Evolutionary conservation across 495 filamentous ascomycete species (phyloP).

Genomic region (Daldinia vernicosa): DNA sequence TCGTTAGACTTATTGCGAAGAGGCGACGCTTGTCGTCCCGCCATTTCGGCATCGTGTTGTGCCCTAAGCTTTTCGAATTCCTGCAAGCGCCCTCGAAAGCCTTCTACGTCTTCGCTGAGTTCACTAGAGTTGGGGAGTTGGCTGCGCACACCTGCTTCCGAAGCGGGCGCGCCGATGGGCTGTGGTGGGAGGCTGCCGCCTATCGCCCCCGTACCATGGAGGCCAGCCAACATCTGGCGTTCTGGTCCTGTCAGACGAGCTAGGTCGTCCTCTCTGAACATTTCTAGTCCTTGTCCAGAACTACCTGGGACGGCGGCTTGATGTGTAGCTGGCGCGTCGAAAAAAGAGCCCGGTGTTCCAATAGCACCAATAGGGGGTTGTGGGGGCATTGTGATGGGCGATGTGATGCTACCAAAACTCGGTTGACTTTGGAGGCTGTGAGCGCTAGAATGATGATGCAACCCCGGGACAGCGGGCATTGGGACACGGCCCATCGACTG

Average conservation of each 20-base stretch:
- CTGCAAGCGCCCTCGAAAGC: slow-evolving; percentile 61
- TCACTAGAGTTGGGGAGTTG: slow-evolving; percentile 54
- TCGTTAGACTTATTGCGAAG: slow-evolving; percentile 39
- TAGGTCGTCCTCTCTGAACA: slow-evolving; percentile 59
- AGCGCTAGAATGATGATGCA: slow-evolving; percentile 92
- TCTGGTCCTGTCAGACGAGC: slow-evolving; percentile 50
- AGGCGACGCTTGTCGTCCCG: slow-evolving; percentile 40
- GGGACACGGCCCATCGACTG: slow-evolving; percentile 65
- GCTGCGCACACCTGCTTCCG: slow-evolving; percentile 48
- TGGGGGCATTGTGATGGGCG: slow-evolving; percentile 79
- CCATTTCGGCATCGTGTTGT: slow-evolving; percentile 62
- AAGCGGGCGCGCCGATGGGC: slow-evolving; percentile 41
- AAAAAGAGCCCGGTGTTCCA: slow-evolving; percentile 66
- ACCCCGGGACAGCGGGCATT: slow-evolving; percentile 72
- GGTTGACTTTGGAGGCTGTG: slow-evolving; percentile 97
- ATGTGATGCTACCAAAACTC: slow-evolving; percentile 90
- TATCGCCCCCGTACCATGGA: slow-evolving; percentile 38
- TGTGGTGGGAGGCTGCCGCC: slow-evolving; percentile 45
- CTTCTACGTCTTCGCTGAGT: slow-evolving; percentile 60
- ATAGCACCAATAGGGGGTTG: slow-evolving; percentile 72
- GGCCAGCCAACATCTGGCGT: slow-evolving; percentile 49
- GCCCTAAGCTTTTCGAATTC: slow-evolving; percentile 66
- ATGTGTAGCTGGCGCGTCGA: slow-evolving; percentile 64
- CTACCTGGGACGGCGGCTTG: slow-evolving; percentile 45
- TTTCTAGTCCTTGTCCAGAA: slow-evolving; percentile 49